phyloP scores from a whole-genome alignment of 345 rosid genomes.

The Laguncularia racemosa region DNA sequence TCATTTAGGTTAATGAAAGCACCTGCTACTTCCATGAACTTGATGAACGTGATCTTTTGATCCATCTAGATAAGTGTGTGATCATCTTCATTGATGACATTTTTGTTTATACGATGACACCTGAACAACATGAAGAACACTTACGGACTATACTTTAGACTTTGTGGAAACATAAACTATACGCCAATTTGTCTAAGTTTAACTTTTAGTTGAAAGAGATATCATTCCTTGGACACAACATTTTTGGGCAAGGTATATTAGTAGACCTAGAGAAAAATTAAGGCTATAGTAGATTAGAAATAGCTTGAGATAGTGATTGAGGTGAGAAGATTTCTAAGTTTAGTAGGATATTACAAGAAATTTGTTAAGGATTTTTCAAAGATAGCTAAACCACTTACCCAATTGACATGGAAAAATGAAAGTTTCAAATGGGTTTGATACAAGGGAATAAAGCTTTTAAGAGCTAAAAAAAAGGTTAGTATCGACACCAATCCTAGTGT shows the following conservation, averaged over 20 bases:
- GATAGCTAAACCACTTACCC: too few relatives aligned
- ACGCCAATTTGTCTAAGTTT: not conserved
- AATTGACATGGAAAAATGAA: too few relatives aligned
- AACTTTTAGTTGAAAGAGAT: not conserved
- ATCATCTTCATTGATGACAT: not conserved
- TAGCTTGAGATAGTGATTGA: too few relatives aligned
- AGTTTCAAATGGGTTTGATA: too few relatives aligned
- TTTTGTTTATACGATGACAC: too few relatives aligned
- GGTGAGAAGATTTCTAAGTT: too few relatives aligned
- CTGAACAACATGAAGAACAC: not conserved
- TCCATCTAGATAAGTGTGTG: not conserved
- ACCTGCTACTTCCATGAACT: not conserved
- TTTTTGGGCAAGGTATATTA: too few relatives aligned
- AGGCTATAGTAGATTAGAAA: too few relatives aligned
- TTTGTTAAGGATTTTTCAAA: too few relatives aligned
- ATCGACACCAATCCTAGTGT: not conserved
- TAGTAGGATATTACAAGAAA: too few relatives aligned
- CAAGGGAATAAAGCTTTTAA: not conserved
- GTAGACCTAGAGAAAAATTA: too few relatives aligned
- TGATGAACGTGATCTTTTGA: not conserved
- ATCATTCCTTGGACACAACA: not conserved
- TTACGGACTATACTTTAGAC: not conserved
- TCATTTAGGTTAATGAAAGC: not conserved
- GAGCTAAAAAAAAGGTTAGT: not conserved
- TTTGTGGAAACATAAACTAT: not conserved